Evolutionary conservation across 768 basidiomycete genomes (phyloP), one percentile per base, ranked within the genome.

Genomic region (Filobasidium wieringae): DNA sequence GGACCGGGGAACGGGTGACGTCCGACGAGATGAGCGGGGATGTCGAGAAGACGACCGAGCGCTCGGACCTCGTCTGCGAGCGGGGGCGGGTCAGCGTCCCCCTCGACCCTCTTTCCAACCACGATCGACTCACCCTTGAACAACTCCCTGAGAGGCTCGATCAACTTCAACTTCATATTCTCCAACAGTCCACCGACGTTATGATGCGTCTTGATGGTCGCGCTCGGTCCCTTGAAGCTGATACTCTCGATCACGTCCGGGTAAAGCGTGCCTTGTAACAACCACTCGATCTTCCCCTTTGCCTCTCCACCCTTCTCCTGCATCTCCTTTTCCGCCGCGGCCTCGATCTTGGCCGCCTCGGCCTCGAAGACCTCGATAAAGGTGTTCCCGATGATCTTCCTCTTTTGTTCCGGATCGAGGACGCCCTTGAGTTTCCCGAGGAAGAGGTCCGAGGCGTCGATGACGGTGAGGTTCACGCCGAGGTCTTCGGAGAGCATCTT

Each of bases 201-300:
- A 74, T 97, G 95, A 73, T 99, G 95, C 2, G 95, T 97, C 80
- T 99, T 99, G 79, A 99, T 99, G 9, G 93, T 97, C 36, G 95
- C 95, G 63, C 87, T 89, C 0, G 95, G 95, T 2, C 95, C 95
- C 76, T 96, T 97, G 82, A 99, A 99, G 76, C 87, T 89, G 77
- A 99, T 95, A 71, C 87, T 89, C 78, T 99, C 95, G 71, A 97
- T 99, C 58, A 99, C 95, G 70, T 99, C 95, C 1, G 95, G 95
- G 75, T 97, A 99, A 14, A 99, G 80, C 0, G 95, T 99, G 4
- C 95, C 95, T 75, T 99, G 95, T 11, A 99, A 77, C 47, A 99
- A 75, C 91, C 92, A 99, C 71, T 97, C 95, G 32, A 97, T 89
- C 67, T 84, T 82, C 2, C 95, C 92, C 75, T 91, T 93, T 8